Conservation (phyloP, 2,329 filamentous ascomycete genomes). For the Aspergillus uvarum region DNA sequence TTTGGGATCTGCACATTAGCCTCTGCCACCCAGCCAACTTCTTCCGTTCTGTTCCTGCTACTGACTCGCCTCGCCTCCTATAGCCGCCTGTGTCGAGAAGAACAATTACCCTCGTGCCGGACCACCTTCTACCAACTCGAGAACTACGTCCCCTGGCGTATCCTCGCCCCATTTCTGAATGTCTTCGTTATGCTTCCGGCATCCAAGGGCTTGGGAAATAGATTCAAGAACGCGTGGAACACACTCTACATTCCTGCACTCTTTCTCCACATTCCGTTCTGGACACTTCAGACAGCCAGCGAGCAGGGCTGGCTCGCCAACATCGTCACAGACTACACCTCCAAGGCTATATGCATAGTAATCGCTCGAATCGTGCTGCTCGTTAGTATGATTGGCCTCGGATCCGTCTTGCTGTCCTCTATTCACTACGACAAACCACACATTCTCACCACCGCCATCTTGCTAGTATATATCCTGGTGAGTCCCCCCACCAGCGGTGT, state of each 20-base stretch:
- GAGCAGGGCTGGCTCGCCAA: neutral
- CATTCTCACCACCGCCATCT: conserved; percentile 1
- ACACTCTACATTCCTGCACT: neutral
- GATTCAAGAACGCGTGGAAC: neutral
- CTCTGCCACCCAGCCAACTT: conserved; percentile 73
- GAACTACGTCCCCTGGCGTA: neutral
- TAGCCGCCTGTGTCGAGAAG: conserved; percentile 89
- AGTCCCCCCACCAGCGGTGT: conserved; percentile 4
- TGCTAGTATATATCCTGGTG: neutral
- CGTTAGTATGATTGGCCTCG: neutral
- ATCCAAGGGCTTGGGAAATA: neutral
- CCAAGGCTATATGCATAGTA: neutral
- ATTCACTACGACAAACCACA: neutral
- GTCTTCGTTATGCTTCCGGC: neutral
- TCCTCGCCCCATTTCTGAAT: neutral
- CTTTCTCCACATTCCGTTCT: neutral
- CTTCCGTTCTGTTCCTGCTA: conserved; percentile 82
- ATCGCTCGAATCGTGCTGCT: neutral
- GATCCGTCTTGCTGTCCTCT: neutral
- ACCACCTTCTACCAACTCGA: conserved; percentile 58
- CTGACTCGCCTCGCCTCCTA: conserved; percentile 77
- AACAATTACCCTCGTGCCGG: conserved; percentile 94
- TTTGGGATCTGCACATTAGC: conserved; percentile 78
- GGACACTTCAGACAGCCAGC: neutral
- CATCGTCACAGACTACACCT: neutral